Evolutionary conservation across 2,329 filamentous ascomycete species (phyloP), one percentile per base, ranked within the genome.

Genomic region (Aschersonia sp.): DNA sequence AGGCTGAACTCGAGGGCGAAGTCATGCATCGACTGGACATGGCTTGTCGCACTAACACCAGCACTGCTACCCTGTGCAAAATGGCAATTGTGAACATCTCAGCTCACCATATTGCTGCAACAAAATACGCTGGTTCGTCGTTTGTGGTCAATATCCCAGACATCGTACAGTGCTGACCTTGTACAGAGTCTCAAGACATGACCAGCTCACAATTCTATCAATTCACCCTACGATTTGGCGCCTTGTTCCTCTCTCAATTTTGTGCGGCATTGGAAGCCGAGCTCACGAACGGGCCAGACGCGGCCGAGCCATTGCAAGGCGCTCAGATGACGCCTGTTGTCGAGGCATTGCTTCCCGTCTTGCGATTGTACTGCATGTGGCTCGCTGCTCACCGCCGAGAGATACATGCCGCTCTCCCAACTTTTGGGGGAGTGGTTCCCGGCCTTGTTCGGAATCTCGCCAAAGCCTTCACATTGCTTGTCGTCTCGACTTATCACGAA

Each of bases 51-150:
- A 78, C 81, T 51, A 73, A 79, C 8, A 73, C 76, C 1, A 71
- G 83, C 45, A 76, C 81, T 43, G 72, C 73, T 10, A 74, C 78
- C 10, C 63, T 96, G 31, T 75, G 85, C 52, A 92, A 88, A 60
- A 83, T 96, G 63, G 77, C 86, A 5, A 69, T 96, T 43, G 79
- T 90, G 55, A 97, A 94, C 57, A 84, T 97, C 52, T 81, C 87
- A 5, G 87, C 89, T 6, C 87, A 92, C 61, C 77, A 83, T 53
- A 75, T 86, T 58, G 83, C 87, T 6, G 57, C 58, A 10, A 47
- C 54, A 31, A 58, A 59, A 37, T 62, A 58, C 46, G 55, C 56
- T 22, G 60, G 66, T 67, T 51, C 51, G 68, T 63, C 9, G 10
- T 7, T 42, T 42, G 10, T 46, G 4, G 10, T 30, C 32, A 40